Evolutionary conservation across 2,329 filamentous ascomycete genomes (phyloP).

Genomic region (Verticillium albo-atrum): DNA sequence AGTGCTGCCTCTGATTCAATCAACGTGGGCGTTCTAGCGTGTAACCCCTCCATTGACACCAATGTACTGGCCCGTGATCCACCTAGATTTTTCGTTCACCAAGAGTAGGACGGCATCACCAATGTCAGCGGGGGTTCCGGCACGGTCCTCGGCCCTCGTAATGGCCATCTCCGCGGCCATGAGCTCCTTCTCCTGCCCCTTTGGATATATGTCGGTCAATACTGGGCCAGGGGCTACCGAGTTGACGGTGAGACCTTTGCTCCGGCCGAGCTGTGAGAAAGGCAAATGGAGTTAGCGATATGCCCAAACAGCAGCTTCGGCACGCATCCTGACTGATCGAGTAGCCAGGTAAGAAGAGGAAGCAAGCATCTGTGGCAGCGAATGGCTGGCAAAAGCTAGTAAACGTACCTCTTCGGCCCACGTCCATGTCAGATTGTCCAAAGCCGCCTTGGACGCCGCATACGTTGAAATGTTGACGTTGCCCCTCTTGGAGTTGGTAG

Average conservation of each 20-base stretch:
- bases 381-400: too few relatives aligned
- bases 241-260: conserved; percentile 37
- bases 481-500: conserved; percentile 23
- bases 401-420: conserved; percentile 25
- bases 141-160: conserved; percentile 14
- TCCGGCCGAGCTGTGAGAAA: conserved; percentile 3
- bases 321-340: too few relatives aligned
- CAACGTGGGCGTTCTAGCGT: neutral
- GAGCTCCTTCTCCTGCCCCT: conserved; percentile 21
- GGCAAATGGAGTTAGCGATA: neutral
- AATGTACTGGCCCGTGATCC: conserved; percentile 40
- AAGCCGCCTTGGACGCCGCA: conserved; percentile 26
- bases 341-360: too few relatives aligned
- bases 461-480: conserved; percentile 18
- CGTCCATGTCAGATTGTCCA: conserved; percentile 27
- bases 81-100: conserved; percentile 28
- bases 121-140: conserved; percentile 29
- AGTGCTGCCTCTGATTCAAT: neutral
- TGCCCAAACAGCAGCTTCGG: too few relatives aligned
- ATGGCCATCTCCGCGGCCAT: conserved; percentile 21
- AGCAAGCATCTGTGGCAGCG: too few relatives aligned
- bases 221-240: conserved; percentile 40
- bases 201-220: conserved; percentile 49
- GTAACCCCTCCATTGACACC: conserved; percentile 27
- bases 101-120: conserved; percentile 30